Base-by-base conservation (phyloP, 805 yeast genomes). In the Cyberlindnera subsufficiens region DNA sequence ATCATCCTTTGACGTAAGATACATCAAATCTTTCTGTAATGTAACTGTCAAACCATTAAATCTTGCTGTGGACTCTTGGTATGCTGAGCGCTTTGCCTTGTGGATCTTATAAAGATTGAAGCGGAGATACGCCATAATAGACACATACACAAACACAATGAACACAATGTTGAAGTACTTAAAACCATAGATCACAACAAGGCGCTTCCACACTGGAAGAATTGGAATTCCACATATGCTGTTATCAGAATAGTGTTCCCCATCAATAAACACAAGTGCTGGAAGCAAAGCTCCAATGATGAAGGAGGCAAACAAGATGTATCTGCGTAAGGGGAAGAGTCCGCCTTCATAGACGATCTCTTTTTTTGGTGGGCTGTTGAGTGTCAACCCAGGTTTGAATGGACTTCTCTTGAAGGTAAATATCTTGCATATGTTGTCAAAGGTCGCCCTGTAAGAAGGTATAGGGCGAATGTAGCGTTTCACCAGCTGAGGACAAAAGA, bases 281-380 rank as follows among this genome's bases (percentile, higher is more conserved):
- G 55, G 37, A 5, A 32, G 10, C 2, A 41, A 9, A 6, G 46
- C 25, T 0, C 45, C 51, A 13, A 31, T 3, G 1, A 18, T 1
- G 15, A 38, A 4, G 3, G 40, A 30, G 2, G 39, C 3, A 2
- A 38, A 30, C 3, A 37, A 8, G 3, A 48, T 14, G 5, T 11
- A 18, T 29, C 31, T 32, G 29, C 56, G 34, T 13, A 27, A 25
- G 6, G 45, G 42, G 40, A 43, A 56, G 11, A 54, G 20, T 6
- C 60, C 60, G 31, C 60, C 60, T 44, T 56, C 60, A 18, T 44
- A 50, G 13, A 41, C 34, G 9, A 37, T 31, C n/a, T 37, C 34
- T 2, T 16, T 13, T 10, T 30, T 13, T 7, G 35, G 40, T 29
- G 32, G 32, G 10, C 16, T 13, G 22, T 18, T 37, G 14, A 15